These are phyloP conservation scores for Artemisia tridentata DNA, from an alignment of 129 eudicot genomes.

Conservation along the genomic window DNA sequence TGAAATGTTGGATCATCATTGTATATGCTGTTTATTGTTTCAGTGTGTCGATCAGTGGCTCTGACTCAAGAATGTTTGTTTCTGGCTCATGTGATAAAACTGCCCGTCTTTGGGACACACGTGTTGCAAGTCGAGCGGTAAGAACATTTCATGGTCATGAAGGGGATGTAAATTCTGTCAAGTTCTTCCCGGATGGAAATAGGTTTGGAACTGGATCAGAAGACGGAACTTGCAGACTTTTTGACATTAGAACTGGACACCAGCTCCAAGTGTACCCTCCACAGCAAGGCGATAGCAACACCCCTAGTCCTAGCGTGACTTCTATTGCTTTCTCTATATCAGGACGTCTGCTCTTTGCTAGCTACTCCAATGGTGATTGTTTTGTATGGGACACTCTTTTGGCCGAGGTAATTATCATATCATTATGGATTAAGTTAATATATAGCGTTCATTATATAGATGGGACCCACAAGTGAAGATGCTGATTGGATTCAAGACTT, in stretches of 20 bases:
- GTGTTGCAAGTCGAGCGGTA: conserved; percentile 89
- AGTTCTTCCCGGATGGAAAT: conserved; percentile 84
- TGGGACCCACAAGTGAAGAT: not conserved
- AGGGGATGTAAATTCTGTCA: conserved; percentile 82
- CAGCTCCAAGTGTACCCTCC: conserved; percentile 74
- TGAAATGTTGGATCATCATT: not conserved
- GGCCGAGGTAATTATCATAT: conserved; percentile 57
- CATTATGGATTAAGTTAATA: not conserved
- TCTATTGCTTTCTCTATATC: conserved; percentile 82
- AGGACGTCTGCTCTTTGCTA: conserved; percentile 82
- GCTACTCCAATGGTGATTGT: conserved; percentile 79
- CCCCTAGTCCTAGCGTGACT: conserved; percentile 40
- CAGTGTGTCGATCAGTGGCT: conserved; percentile 75
- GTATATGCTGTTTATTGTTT: conserved; percentile 15
- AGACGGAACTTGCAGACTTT: conserved; percentile 45
- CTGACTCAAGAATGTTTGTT: conserved; percentile 71
- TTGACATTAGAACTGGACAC: conserved; percentile 91
- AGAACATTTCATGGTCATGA: conserved; percentile 81
- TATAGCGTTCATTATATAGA: not conserved
- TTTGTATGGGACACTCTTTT: conserved; percentile 88
- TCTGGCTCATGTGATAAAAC: conserved; percentile 89
- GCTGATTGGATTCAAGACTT: not conserved
- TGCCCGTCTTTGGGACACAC: conserved; percentile 90
- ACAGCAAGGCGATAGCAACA: conserved; percentile 40
- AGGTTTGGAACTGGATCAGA: too few relatives aligned